Evolutionary conservation across 768 basidiomycete genomes (phyloP).

Genomic region (Royoungia palumana): DNA sequence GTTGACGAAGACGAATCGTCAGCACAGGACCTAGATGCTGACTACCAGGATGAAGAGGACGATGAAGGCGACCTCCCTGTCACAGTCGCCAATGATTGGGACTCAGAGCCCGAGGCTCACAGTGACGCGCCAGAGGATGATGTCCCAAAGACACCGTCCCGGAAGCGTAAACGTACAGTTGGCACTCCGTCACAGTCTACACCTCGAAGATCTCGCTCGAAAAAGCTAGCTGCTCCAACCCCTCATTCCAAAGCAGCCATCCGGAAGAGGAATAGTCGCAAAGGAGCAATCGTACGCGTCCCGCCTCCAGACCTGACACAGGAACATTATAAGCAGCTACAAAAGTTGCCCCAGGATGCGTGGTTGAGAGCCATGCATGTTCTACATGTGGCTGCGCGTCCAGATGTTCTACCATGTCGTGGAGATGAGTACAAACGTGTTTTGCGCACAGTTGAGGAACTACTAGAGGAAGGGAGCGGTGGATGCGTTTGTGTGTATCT

Average conservation of each 20-base stretch:
- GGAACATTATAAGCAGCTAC: conserved; percentile 38
- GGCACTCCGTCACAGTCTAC: conserved; percentile 31
- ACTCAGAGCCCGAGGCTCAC: conserved; percentile 27
- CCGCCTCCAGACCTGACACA: conserved; percentile 34
- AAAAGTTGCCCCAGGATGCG: conserved; percentile 65
- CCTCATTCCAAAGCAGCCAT: conserved; percentile 75
- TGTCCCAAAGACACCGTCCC: conserved; percentile 49
- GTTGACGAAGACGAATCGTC: conserved; percentile 24
- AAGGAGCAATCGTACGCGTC: conserved; percentile 31
- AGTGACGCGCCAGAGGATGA: conserved; percentile 27
- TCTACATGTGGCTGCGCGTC: conserved; percentile 89
- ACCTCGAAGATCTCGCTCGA: conserved; percentile 34
- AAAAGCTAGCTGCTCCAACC: conserved; percentile 58
- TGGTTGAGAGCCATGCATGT: conserved; percentile 89
- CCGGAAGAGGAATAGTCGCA: conserved; percentile 38
- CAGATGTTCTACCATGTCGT: conserved; percentile 85
- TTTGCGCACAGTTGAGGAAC: conserved; percentile 70
- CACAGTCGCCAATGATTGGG: conserved; percentile 13
- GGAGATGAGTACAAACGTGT: conserved; percentile 82
- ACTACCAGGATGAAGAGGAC: conserved; percentile 17
- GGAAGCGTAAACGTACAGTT: conserved; percentile 45
- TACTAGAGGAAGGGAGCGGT: conserved; percentile 89
- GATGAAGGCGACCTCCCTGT: conserved; percentile 23
- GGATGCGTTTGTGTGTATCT: conserved; percentile 84
- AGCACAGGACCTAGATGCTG: conserved; percentile 14